phyloP scores from a whole-genome alignment of 1,139 yeast species.

The Sugiyamaella sp. region DNA sequence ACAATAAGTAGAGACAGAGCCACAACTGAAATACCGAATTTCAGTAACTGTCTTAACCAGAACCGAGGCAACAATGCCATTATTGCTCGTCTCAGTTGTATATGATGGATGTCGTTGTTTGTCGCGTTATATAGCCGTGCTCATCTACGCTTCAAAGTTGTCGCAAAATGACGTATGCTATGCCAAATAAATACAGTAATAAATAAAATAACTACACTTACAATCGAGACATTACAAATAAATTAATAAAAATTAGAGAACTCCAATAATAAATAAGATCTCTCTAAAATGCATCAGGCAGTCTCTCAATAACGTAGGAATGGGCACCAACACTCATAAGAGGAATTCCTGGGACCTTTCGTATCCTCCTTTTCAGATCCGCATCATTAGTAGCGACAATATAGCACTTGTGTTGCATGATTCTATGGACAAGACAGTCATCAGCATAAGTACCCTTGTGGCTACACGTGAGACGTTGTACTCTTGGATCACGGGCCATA shows the following conservation, averaged over 20 bases:
- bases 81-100: too few species aligned
- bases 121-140: too few species aligned
- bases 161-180: not conserved
- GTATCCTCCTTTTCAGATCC: conserved; percentile 88
- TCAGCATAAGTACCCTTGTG: conserved; percentile 98
- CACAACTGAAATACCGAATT: conserved; percentile 31
- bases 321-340: conserved; percentile 95
- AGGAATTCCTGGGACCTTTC: conserved; percentile 97
- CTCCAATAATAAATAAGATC: not conserved
- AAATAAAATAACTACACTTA: not conserved
- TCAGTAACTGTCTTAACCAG: conserved; percentile 37
- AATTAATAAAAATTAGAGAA: not conserved
- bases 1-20: conserved; percentile 31
- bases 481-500: conserved; percentile 91
- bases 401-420: conserved; percentile 93
- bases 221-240: not conserved
- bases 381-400: conserved; percentile 99
- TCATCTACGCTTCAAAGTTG: not conserved
- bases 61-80: conserved; percentile 33
- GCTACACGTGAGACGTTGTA: conserved; percentile 81
- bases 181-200: not conserved
- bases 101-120: too few species aligned
- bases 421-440: conserved; percentile 92
- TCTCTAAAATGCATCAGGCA: conserved; percentile 82
- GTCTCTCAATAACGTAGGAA: conserved; percentile 86